Conservation (phyloP, 805 yeast genomes). For the Zygoascus bituminiphila region DNA sequence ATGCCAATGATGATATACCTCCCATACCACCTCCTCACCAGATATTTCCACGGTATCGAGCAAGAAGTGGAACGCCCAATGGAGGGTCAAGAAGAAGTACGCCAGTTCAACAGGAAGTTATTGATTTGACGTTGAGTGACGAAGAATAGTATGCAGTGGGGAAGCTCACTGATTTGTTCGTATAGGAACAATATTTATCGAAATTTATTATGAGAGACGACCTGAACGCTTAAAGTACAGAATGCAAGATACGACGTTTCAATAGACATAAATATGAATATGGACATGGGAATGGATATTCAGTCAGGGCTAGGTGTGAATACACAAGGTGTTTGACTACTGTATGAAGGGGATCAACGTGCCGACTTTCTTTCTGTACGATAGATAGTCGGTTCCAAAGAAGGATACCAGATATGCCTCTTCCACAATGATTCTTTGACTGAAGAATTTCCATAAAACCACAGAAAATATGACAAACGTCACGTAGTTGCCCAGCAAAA, state of each 20-base stretch:
- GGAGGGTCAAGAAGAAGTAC: background rate
- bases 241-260: background rate
- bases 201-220: background rate
- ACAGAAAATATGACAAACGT: slow-evolving; percentile 44
- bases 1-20: background rate
- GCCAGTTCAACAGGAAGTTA: slow-evolving; percentile 16
- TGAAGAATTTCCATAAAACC: slow-evolving; percentile 65
- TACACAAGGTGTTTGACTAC: slow-evolving; percentile 10
- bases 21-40: slow-evolving; percentile 4
- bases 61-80: background rate
- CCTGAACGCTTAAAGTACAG: background rate
- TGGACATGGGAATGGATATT: no score
- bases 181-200: background rate
- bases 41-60: background rate
- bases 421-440: slow-evolving; percentile 55
- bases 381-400: slow-evolving; percentile 58
- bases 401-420: slow-evolving; percentile 57
- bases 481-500: slow-evolving; percentile 59
- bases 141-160: slow-evolving; percentile 17
- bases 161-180: background rate
- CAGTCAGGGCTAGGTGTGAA: no score
- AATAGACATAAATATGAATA: background rate
- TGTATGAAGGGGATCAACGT: slow-evolving; percentile 60
- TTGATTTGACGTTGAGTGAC: slow-evolving; percentile 26
- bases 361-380: slow-evolving; percentile 42